Evolutionary conservation across 164 flowering plant genomes (phyloP).

Genomic region (Saururus chinensis): DNA sequence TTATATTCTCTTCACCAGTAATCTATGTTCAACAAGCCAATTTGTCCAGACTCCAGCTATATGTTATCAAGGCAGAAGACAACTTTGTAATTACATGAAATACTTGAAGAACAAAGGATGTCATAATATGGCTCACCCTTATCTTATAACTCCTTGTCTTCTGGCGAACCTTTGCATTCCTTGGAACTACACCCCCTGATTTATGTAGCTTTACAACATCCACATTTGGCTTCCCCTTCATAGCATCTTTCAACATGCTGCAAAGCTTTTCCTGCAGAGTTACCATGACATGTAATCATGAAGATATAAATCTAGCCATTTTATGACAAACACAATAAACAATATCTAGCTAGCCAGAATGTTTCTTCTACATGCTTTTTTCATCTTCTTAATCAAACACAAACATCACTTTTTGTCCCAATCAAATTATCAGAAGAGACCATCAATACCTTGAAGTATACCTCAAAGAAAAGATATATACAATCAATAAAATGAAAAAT

Average conservation of each 20-base stretch:
- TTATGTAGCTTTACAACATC: conserved; percentile 97
- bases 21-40: too few species aligned
- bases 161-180: conserved; percentile 66
- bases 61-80: too few species aligned
- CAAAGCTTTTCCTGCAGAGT: conserved; percentile 75
- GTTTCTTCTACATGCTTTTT: too few species aligned
- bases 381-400: not conserved
- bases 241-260: conserved; percentile 83
- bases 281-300: not conserved
- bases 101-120: too few species aligned
- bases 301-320: not conserved
- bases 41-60: too few species aligned
- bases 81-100: too few species aligned
- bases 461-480: too few species aligned
- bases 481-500: too few species aligned
- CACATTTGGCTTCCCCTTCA: conserved; percentile 60
- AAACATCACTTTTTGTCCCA: not conserved
- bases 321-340: not conserved
- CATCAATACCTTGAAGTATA: too few species aligned
- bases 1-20: too few species aligned
- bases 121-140: conserved; percentile 37
- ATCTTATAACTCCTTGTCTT: conserved; percentile 63
- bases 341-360: not conserved
- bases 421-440: too few species aligned
- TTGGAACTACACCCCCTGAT: conserved; percentile 92